Evolutionary conservation across 768 basidiomycete genomes (phyloP), one percentile per base, ranked within the genome.

Genomic region (Mycena latifolia): DNA sequence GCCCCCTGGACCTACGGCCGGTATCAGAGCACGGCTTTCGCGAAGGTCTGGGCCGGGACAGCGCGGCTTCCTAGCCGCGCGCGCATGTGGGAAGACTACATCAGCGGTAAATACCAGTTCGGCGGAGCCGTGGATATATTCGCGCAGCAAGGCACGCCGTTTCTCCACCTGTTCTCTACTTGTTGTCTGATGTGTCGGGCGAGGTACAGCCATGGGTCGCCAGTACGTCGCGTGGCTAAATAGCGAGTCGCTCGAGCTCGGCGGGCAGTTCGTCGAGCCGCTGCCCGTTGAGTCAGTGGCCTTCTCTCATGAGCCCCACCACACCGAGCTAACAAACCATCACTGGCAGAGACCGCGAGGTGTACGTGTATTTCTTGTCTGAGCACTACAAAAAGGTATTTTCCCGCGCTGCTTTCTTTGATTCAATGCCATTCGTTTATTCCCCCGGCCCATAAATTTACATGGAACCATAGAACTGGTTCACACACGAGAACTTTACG

Each of bases 21-120:
- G 3, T 71, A 69, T 50, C 63, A 66, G 18, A 56, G 61, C 41
- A 51, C 65, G 24, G 75, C 57, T 17, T 53, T 72, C 28, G 71
- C 73, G 10, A 71, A 70, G 43, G 66, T 75, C 20, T 72, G 74
- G 75, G 43, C 61, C 33, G 69, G 68, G 1, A 72, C 28, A 2
- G 64, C 64, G 18, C 64, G 33, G 8, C 27, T 65, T 1, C 64
- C 64, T 5, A 65, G 52, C 64, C 57, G 18, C 29, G 33, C 24
- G 11, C 56, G 37, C 8, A 60, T 60, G 64, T 65, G 64, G 57
- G 51, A 17, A 15, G 64, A 65, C 45, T 59, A 65, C 52, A 24
- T 6, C 5, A n/a, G 6, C 22, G 27, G 20, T n/a, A 65, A 45
- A 37, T 65, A 57, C 28, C 20, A 33, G 39, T 65, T 65, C 41